Conservation (phyloP, 2,329 filamentous ascomycete genomes). For the Nemania serpens region DNA sequence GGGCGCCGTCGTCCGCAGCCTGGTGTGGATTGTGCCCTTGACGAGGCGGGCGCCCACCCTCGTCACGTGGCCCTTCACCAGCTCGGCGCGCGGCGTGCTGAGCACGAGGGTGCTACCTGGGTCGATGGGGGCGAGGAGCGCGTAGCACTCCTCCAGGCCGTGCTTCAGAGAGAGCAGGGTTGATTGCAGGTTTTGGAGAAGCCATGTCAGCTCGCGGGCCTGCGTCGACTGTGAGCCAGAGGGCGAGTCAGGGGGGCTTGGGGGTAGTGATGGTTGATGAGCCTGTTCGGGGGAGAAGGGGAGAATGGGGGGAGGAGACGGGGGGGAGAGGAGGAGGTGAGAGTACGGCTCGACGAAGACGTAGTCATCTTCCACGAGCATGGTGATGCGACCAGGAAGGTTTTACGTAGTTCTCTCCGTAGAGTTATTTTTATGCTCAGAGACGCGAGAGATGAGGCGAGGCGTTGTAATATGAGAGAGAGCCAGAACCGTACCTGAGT, state of each 20-base stretch:
- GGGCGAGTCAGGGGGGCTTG: slow-evolving; percentile 11
- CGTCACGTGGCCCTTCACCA: slow-evolving; percentile 89
- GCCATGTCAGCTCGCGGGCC: slow-evolving; percentile 59
- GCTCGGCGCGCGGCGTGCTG: slow-evolving; percentile 84
- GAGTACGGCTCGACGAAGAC: slow-evolving; percentile 31
- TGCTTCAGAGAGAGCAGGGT: slow-evolving; percentile 57
- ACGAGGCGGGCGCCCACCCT: slow-evolving; percentile 88
- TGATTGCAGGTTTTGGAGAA: slow-evolving; percentile 54
- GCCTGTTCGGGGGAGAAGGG: not conserved
- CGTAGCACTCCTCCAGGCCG: slow-evolving; percentile 86
- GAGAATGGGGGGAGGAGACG: no score
- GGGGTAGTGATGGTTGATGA: slow-evolving; percentile 5
- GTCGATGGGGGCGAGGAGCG: slow-evolving; percentile 81
- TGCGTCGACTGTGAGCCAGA: slow-evolving; percentile 30
- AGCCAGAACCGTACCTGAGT: slow-evolving; percentile 51
- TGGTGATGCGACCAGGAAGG: no score
- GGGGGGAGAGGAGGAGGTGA: not conserved
- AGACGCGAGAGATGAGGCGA: not conserved
- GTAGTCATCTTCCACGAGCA: slow-evolving; percentile 42
- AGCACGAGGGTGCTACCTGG: slow-evolving; percentile 88
- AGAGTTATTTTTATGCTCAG: not conserved
- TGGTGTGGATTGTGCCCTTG: slow-evolving; percentile 82
- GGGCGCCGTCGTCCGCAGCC: slow-evolving; percentile 68
- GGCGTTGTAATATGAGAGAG: slow-evolving; percentile 5
- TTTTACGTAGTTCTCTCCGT: not conserved